phyloP scores from a whole-genome alignment of 148 eudicot species.

The Spergularia bocconei region DNA sequence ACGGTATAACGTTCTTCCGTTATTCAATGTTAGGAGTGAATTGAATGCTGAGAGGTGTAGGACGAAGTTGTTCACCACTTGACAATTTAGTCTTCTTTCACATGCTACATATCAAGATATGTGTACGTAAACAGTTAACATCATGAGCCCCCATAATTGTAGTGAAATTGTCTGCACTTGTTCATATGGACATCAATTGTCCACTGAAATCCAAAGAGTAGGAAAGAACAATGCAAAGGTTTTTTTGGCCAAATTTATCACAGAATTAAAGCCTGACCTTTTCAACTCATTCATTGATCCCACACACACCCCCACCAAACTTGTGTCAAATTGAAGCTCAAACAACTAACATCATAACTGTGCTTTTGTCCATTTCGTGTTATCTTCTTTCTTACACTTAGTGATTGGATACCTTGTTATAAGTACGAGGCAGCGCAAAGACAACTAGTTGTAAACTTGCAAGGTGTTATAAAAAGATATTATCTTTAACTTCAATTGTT shows the following conservation, averaged over 20 bases:
- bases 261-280: not conserved
- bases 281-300: slow-evolving; percentile 10
- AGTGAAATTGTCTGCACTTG: not conserved
- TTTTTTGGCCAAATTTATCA: not conserved
- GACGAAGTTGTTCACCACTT: not conserved
- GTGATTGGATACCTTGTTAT: too few relatives aligned
- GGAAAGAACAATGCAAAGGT: not conserved
- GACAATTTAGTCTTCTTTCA: not conserved
- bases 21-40: not conserved
- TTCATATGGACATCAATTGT: slow-evolving; percentile 5
- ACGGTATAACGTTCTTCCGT: not conserved
- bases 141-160: not conserved
- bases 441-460: too few relatives aligned
- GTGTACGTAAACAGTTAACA: not conserved
- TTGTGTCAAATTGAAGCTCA: not conserved
- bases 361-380: slow-evolving; percentile 2
- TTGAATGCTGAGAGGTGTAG: not conserved
- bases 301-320: not conserved
- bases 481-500: too few relatives aligned
- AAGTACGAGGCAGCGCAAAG: too few relatives aligned
- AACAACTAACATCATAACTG: slow-evolving; percentile 12
- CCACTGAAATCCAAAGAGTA: not conserved
- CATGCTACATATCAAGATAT: not conserved
- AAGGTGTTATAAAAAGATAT: too few relatives aligned
- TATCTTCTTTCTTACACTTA: not conserved